phyloP scores from a whole-genome alignment of 768 basidiomycete species.

The Russula emetica region DNA sequence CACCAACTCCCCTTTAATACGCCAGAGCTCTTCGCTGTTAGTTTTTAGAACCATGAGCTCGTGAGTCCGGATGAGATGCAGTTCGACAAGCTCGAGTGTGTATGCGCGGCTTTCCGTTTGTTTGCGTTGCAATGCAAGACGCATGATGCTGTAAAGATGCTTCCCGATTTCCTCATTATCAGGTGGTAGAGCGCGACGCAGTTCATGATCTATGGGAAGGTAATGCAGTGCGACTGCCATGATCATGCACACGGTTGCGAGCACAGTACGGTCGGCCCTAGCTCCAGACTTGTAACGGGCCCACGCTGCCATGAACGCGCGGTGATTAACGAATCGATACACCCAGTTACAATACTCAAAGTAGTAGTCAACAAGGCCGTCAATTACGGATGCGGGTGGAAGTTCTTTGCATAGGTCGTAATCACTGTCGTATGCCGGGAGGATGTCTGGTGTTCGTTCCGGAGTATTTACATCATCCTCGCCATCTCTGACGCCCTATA shows the following conservation, averaged over 20 bases:
- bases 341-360: slow-evolving; percentile 89
- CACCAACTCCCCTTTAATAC: slow-evolving; percentile 59
- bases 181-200: slow-evolving; percentile 48
- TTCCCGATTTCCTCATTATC: slow-evolving; percentile 56
- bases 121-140: slow-evolving; percentile 57
- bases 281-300: slow-evolving; percentile 65
- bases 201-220: slow-evolving; percentile 58
- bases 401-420: slow-evolving; percentile 65
- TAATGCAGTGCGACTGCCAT: slow-evolving; percentile 73
- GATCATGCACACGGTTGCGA: slow-evolving; percentile 69
- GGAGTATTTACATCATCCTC: slow-evolving; percentile 4
- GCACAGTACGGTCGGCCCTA: slow-evolving; percentile 60
- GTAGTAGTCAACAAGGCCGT: slow-evolving; percentile 69
- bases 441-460: slow-evolving; percentile 39
- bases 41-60: slow-evolving; percentile 62
- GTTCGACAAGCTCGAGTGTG: slow-evolving; percentile 65
- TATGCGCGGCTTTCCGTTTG: slow-evolving; percentile 49
- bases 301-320: slow-evolving; percentile 62
- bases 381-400: slow-evolving; percentile 63
- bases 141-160: slow-evolving; percentile 68
- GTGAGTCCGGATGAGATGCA: slow-evolving; percentile 60
- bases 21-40: slow-evolving; percentile 73
- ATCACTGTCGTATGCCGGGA: slow-evolving; percentile 56
- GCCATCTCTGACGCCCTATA: slow-evolving; percentile 34
- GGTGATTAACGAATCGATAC: slow-evolving; percentile 70